These are phyloP conservation scores for Murraya koenigii DNA, from an alignment of 345 rosid genomes.

Conservation along the genomic window DNA sequence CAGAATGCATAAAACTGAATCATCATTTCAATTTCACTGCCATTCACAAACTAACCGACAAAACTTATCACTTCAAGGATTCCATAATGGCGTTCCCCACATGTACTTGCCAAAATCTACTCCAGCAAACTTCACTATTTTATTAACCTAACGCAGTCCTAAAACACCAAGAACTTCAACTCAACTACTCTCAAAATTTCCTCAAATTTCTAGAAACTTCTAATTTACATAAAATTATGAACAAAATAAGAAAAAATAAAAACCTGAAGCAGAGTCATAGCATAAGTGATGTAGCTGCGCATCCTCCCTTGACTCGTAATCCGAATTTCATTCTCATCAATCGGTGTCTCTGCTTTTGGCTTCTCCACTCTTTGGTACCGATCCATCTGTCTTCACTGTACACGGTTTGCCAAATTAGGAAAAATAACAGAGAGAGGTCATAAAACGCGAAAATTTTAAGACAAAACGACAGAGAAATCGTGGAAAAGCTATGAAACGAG, in stretches of 20 bases:
- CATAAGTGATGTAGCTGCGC: constrained; percentile 82
- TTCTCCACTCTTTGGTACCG: constrained; percentile 79
- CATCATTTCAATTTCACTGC: neutral
- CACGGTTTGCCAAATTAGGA: neutral
- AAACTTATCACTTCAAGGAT: neutral
- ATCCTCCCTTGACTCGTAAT: constrained; percentile 86
- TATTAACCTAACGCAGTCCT: neutral
- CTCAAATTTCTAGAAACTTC: neutral
- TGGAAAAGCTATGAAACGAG: neutral
- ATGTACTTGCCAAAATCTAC: neutral
- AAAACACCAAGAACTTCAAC: neutral
- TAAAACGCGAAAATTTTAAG: neutral
- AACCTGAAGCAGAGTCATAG: constrained; percentile 82
- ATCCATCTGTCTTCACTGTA: constrained; percentile 51
- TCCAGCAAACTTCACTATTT: neutral
- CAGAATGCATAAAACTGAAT: neutral
- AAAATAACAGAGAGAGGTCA: neutral
- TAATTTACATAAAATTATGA: neutral
- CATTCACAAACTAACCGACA: neutral
- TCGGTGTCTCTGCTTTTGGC: constrained; percentile 66
- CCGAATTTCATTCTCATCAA: constrained; percentile 89
- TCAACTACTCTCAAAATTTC: neutral
- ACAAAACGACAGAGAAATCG: neutral
- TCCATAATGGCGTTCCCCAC: neutral
- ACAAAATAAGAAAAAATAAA: neutral